These are phyloP conservation scores for Priceomyces medius DNA, from an alignment of 805 yeast species.

Conservation along the genomic window DNA sequence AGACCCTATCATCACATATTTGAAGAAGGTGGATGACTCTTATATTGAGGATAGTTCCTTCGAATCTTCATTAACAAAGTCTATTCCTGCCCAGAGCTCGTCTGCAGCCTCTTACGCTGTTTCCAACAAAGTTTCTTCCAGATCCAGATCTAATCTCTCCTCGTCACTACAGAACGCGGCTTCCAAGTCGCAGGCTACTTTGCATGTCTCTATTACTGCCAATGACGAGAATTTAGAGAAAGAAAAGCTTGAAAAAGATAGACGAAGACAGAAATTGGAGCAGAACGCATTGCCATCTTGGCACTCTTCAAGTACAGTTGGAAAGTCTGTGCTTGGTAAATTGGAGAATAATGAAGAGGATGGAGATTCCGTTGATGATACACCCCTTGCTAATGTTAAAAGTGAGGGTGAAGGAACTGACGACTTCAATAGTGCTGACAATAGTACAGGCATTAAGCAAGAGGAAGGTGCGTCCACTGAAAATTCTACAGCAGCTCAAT, in stretches of 20 bases:
- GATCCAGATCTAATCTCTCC: conserved; percentile 30
- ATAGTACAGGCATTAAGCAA: conserved; percentile 9
- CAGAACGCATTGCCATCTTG: conserved; percentile 97
- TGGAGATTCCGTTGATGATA: conserved; percentile 19
- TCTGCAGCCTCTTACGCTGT: conserved; percentile 70
- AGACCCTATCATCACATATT: conserved; percentile 79
- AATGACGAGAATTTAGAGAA: conserved; percentile 74
- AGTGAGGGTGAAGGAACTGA: conserved; percentile 15
- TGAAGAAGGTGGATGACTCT: conserved; percentile 54
- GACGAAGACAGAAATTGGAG: conserved; percentile 67
- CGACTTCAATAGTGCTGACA: conserved; percentile 13
- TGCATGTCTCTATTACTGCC: conserved; percentile 87
- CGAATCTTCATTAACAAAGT: conserved; percentile 62
- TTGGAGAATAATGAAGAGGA: conserved; percentile 48
- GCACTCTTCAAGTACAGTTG: conserved; percentile 92
- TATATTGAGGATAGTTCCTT: conserved; percentile 40
- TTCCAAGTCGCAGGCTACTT: conserved; percentile 73
- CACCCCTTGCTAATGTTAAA: conserved; percentile 15
- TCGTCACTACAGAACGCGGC: conserved; percentile 47
- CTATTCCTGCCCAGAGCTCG: conserved; percentile 80
- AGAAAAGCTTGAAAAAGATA: conserved; percentile 64
- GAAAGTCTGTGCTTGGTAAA: conserved; percentile 57
- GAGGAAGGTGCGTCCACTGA: conserved; percentile 1
- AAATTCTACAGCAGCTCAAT: conserved; percentile 10
- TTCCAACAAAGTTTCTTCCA: conserved; percentile 39